These are phyloP conservation scores for Malania oleifera DNA, from an alignment of 164 flowering plant species.

Conservation along the genomic window DNA sequence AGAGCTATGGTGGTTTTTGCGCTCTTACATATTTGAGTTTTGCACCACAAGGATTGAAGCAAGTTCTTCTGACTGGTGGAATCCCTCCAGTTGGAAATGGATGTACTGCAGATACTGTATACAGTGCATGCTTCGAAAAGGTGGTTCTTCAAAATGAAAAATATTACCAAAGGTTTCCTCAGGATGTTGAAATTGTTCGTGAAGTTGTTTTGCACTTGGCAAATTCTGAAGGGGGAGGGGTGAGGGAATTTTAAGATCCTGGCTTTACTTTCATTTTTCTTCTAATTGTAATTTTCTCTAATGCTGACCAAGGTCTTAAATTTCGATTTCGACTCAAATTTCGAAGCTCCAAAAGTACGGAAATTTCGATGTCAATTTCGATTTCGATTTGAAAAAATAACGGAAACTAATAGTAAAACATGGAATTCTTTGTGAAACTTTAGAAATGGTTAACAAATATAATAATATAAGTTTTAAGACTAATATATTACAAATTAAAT, in stretches of 20 bases:
- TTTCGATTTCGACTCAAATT: too few relatives aligned
- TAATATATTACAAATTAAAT: too few relatives aligned
- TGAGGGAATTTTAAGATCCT: slow-evolving; percentile 23
- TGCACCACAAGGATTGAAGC: slow-evolving; percentile 83
- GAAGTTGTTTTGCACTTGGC: slow-evolving; percentile 74
- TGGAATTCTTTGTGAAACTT: too few relatives aligned
- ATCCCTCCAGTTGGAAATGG: slow-evolving; percentile 74
- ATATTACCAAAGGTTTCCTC: slow-evolving; percentile 90
- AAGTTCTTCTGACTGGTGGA: slow-evolving; percentile 92
- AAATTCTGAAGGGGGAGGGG: slow-evolving; percentile 82
- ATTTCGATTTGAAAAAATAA: too few relatives aligned
- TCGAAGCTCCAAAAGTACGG: too few relatives aligned
- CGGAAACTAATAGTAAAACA: too few relatives aligned
- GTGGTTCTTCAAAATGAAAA: slow-evolving; percentile 70
- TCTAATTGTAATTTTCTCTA: neutral
- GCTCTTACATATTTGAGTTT: slow-evolving; percentile 94
- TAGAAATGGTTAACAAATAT: too few relatives aligned
- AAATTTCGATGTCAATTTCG: too few relatives aligned
- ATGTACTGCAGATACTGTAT: slow-evolving; percentile 78
- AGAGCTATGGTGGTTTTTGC: slow-evolving; percentile 98
- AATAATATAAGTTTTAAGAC: too few relatives aligned
- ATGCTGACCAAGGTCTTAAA: too few relatives aligned
- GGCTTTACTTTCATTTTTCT: neutral
- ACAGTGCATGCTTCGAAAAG: slow-evolving; percentile 58
- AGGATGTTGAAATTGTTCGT: slow-evolving; percentile 67